A percentile compares a stretch with the other conserved stretches of the same genome.
Conservation (phyloP, 1,284 basidiomycete genomes). For the Microbotryomycetes sp. region DNA sequence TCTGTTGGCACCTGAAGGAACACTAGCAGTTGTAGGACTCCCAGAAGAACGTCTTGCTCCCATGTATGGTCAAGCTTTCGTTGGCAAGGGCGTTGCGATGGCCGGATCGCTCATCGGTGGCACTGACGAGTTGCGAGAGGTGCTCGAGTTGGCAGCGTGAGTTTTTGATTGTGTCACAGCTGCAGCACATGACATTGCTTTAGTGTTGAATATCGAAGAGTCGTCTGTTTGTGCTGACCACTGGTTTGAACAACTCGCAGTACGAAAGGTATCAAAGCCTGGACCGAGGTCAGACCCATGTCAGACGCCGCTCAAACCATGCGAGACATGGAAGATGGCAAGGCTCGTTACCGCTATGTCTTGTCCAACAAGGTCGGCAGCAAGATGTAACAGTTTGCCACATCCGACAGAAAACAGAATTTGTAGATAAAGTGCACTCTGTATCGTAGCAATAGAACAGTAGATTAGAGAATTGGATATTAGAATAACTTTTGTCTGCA, state of each 20-base stretch:
- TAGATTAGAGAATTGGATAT: no score
- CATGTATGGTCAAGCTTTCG: constrained; percentile 21
- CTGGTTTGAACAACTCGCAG: no score
- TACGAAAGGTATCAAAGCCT: constrained; percentile 42
- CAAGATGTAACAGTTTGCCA: neutral
- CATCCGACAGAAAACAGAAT: no score
- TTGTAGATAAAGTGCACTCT: no score
- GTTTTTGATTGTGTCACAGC: neutral
- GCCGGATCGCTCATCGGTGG: constrained; percentile 42
- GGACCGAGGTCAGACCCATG: constrained; percentile 47
- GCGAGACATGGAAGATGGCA: constrained; percentile 45
- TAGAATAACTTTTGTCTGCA: no score
- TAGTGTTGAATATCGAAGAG: no score
- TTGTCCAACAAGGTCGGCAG: constrained; percentile 43
- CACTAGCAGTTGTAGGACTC: constrained; percentile 44
- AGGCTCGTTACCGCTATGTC: constrained; percentile 47
- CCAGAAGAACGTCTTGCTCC: constrained; percentile 30
- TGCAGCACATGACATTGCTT: no score
- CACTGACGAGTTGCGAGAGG: constrained; percentile 44
- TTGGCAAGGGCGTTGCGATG: constrained; percentile 26
- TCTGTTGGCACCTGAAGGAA: constrained; percentile 44
- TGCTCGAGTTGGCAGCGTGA: constrained; percentile 42
- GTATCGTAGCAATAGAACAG: no score
- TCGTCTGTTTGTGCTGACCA: no score
- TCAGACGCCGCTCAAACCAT: constrained; percentile 47